A percentile compares a stretch with the other conserved stretches of the same genome.
Evolutionary conservation across 2,329 filamentous ascomycete genomes (phyloP).

Genomic region (Rhynchosporium agropyri): DNA sequence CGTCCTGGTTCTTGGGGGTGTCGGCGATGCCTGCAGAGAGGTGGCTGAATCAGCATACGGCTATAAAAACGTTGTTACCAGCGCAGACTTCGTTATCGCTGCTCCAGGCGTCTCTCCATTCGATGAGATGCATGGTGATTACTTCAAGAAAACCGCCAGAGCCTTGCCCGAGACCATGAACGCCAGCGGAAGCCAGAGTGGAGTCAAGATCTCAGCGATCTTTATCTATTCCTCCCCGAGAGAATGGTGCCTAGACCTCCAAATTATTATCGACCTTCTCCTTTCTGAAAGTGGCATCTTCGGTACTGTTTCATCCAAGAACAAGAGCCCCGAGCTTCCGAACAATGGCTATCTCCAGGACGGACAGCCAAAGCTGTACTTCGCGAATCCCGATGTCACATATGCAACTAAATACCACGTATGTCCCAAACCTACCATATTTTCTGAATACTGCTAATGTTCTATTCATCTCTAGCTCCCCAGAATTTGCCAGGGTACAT

Average conservation of each 20-base stretch:
- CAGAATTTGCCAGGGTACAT: slow-evolving; percentile 58
- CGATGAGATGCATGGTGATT: slow-evolving; percentile 18
- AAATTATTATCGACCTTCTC: slow-evolving; percentile 72
- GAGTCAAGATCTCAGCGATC: slow-evolving; percentile 51
- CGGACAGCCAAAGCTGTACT: slow-evolving; percentile 18
- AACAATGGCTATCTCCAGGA: slow-evolving; percentile 42
- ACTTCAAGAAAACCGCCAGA: slow-evolving; percentile 6
- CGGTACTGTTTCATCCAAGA: slow-evolving; percentile 55
- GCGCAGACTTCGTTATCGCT: slow-evolving; percentile 11
- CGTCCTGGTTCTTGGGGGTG: slow-evolving; percentile 66
- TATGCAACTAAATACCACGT: slow-evolving; percentile 14
- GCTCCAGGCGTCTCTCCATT: slow-evolving; percentile 13
- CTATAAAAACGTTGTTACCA: slow-evolving; percentile 20
- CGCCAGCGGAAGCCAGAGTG: slow-evolving; percentile 37
- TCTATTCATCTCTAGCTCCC: slow-evolving; percentile 2
- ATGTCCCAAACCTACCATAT: not conserved
- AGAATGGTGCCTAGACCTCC: slow-evolving; percentile 48
- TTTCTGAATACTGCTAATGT: not conserved
- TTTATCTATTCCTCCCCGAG: slow-evolving; percentile 49
- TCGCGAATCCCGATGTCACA: slow-evolving; percentile 21
- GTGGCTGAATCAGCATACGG: slow-evolving; percentile 37
- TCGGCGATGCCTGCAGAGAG: slow-evolving; percentile 68
- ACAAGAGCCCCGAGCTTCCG: slow-evolving; percentile 13
- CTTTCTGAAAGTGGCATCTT: slow-evolving; percentile 66
- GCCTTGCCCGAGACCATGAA: slow-evolving; percentile 9